Conservation (phyloP, 1,284 basidiomycete genomes). For the Heterobasidion parviporum region DNA sequence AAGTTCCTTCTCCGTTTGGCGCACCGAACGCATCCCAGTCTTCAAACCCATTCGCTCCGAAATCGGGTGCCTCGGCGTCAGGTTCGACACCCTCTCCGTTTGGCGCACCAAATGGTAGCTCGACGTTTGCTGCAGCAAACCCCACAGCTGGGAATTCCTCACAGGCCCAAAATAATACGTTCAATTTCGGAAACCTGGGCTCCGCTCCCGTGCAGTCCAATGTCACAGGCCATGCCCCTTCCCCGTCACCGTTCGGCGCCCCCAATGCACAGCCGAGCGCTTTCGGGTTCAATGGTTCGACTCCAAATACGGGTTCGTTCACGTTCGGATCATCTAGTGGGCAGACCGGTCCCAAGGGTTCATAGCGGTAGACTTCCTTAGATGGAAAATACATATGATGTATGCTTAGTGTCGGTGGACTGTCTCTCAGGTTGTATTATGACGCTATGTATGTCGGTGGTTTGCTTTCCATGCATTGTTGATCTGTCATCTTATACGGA, state of each 20-base stretch:
- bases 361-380: too few species aligned
- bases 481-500: too few species aligned
- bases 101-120: background rate
- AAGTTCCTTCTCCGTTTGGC: too few species aligned
- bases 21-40: background rate
- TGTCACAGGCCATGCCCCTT: background rate
- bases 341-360: too few species aligned
- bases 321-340: background rate
- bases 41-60: background rate
- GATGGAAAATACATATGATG: too few species aligned
- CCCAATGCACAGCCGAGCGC: slow-evolving; percentile 13
- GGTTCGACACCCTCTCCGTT: background rate
- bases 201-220: background rate
- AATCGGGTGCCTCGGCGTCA: too few species aligned
- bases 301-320: background rate
- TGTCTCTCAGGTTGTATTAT: too few species aligned
- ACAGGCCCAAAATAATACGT: background rate
- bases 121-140: too few species aligned
- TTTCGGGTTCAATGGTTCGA: slow-evolving; percentile 22
- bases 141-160: background rate
- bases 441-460: too few species aligned
- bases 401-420: too few species aligned
- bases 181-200: background rate
- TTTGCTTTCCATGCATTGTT: too few species aligned
- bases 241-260: slow-evolving; percentile 4